phyloP scores from a whole-genome alignment of 108 stramenopile genomes.

The Nitzschia sp. region DNA sequence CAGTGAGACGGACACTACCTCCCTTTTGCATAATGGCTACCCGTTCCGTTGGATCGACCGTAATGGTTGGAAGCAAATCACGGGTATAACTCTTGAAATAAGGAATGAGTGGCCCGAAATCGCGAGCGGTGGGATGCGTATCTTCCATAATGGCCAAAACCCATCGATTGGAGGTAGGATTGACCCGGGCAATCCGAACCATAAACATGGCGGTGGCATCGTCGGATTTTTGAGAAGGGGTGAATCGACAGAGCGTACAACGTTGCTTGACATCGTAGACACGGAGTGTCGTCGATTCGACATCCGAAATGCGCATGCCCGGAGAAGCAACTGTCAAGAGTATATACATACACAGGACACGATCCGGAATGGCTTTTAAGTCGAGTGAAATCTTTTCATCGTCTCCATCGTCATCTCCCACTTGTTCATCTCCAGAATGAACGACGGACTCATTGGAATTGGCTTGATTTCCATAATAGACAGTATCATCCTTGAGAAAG shows the following conservation, averaged over 20 bases:
- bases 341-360: constrained; percentile 38
- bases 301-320: constrained; percentile 31
- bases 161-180: constrained; percentile 25
- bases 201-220: constrained; percentile 41
- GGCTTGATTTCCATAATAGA: constrained; percentile 47
- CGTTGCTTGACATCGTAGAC: constrained; percentile 21
- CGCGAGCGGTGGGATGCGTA: constrained; percentile 33
- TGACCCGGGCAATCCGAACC: constrained; percentile 33
- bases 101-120: constrained; percentile 52
- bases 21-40: constrained; percentile 53
- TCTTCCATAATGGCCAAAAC: constrained; percentile 43
- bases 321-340: constrained; percentile 52
- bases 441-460: constrained; percentile 51
- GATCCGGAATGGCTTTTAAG: constrained; percentile 29
- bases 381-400: constrained; percentile 42
- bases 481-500: constrained; percentile 43
- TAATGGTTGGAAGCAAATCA: constrained; percentile 37
- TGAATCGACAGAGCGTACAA: constrained; percentile 27
- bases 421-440: constrained; percentile 44
- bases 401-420: constrained; percentile 34
- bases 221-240: constrained; percentile 21
- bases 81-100: constrained; percentile 47
- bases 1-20: constrained; percentile 37
- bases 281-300: constrained; percentile 39
- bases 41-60: constrained; percentile 47